These are phyloP conservation scores for Lachancea thermotolerans DNA, from an alignment of 805 yeast species.

Conservation along the genomic window DNA sequence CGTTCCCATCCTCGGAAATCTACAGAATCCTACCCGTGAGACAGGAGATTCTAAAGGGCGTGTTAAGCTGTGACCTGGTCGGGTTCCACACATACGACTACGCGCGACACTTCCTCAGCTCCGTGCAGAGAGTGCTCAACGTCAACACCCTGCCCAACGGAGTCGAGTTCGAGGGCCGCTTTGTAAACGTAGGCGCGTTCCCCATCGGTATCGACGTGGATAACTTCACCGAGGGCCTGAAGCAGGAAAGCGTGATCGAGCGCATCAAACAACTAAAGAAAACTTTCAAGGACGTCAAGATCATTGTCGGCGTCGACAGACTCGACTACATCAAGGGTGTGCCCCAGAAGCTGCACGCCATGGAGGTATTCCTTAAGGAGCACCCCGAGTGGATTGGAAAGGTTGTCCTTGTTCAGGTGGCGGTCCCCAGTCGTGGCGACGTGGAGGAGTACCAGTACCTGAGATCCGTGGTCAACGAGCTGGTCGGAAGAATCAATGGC, in stretches of 20 bases:
- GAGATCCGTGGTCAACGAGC: conserved; percentile 89
- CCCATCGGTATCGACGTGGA: conserved; percentile 99
- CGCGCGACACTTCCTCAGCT: conserved; percentile 89
- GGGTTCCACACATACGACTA: conserved; percentile 99
- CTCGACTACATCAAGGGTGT: conserved; percentile 96
- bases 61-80: conserved; percentile 84
- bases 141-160: conserved; percentile 88
- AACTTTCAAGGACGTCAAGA: conserved; percentile 68
- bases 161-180: conserved; percentile 66
- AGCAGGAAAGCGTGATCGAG: conserved; percentile 51
- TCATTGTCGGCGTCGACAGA: conserved; percentile 95
- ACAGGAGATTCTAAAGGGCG: conserved; percentile 85
- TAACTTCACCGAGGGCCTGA: conserved; percentile 74
- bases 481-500: conserved; percentile 95
- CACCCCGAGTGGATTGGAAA: conserved; percentile 99
- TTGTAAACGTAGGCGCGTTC: conserved; percentile 87
- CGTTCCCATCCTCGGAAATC: conserved; percentile 95
- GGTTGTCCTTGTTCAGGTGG: conserved; percentile 91
- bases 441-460: conserved; percentile 95
- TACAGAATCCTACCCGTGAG: conserved; percentile 94
- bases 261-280: conserved; percentile 59
- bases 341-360: conserved; percentile 94
- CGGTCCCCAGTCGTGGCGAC: conserved; percentile 96
- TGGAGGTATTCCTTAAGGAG: conserved; percentile 83
- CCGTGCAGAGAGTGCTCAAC: conserved; percentile 77